A percentile compares a stretch with the other conserved stretches of the same genome.
phyloP scores from a whole-genome alignment of 1,139 yeast species.

The Candida glucosophila region DNA sequence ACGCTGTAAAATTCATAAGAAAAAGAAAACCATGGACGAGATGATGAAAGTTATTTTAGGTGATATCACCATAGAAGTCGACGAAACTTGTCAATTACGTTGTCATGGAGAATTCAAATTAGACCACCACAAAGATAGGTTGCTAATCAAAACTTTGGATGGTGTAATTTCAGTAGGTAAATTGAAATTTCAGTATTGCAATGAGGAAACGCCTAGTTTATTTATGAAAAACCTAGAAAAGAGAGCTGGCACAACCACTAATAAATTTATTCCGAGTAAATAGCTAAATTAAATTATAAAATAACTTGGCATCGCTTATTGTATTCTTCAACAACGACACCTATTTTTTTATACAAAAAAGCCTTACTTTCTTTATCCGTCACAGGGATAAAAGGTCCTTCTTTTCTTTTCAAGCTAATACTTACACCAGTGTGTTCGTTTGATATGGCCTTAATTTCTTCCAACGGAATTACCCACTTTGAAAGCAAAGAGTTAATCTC shows the following conservation, averaged over 20 bases:
- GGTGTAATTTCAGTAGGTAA: slow-evolving; percentile 26
- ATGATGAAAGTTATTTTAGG: slow-evolving; percentile 41
- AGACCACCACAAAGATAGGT: slow-evolving; percentile 9
- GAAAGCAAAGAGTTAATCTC: slow-evolving; percentile 52
- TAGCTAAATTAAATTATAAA: slow-evolving; percentile 9
- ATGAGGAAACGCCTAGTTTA: slow-evolving; percentile 32
- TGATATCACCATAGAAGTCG: slow-evolving; percentile 14
- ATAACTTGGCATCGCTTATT: slow-evolving; percentile 52
- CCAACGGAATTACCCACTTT: slow-evolving; percentile 60
- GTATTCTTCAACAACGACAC: slow-evolving; percentile 72
- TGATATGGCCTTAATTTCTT: slow-evolving; percentile 57
- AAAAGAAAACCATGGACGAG: slow-evolving; percentile 17
- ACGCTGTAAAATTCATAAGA: slow-evolving; percentile 18
- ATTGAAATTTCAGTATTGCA: slow-evolving; percentile 49
- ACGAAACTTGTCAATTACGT: neutral
- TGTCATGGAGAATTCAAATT: slow-evolving; percentile 19
- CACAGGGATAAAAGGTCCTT: slow-evolving; percentile 73
- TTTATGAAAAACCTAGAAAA: slow-evolving; percentile 36
- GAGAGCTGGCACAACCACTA: slow-evolving; percentile 27
- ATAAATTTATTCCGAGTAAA: slow-evolving; percentile 4
- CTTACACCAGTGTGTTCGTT: slow-evolving; percentile 77
- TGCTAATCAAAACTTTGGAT: slow-evolving; percentile 36
- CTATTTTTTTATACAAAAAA: slow-evolving; percentile 65
- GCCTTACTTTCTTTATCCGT: slow-evolving; percentile 58
- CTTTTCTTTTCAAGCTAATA: slow-evolving; percentile 50